Conservation (phyloP, 192 early-diverging fungal species). For the Linnemannia exigua region DNA sequence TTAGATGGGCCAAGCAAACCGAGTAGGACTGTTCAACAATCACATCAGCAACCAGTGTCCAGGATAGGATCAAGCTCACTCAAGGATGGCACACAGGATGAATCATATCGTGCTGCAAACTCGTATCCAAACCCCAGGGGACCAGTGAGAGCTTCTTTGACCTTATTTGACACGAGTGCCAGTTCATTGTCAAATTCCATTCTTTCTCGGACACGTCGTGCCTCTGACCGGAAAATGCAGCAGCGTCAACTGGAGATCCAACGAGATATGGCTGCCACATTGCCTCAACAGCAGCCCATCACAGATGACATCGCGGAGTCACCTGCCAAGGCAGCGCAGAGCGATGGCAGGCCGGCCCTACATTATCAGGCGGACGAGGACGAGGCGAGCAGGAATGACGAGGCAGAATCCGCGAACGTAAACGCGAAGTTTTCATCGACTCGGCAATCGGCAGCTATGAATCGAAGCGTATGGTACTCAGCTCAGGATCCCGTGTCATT, state of each 20-base stretch:
- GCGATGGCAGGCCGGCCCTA: not conserved
- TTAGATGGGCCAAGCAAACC: not conserved
- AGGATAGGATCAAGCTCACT: not conserved
- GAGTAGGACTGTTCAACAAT: not conserved
- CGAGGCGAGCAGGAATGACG: not conserved
- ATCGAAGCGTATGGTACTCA: not conserved
- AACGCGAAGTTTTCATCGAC: not conserved
- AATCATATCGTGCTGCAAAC: conserved; percentile 19
- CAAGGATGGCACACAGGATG: not conserved
- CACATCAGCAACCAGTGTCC: not conserved
- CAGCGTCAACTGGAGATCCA: conserved; percentile 42
- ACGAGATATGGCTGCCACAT: conserved; percentile 4
- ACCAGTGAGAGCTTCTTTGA: conserved; percentile 31
- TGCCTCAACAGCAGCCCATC: not conserved
- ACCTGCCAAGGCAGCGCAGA: not conserved
- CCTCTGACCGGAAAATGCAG: conserved; percentile 27
- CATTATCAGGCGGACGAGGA: not conserved
- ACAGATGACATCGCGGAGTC: not conserved
- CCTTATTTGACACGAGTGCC: conserved; percentile 43
- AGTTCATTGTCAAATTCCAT: conserved; percentile 23
- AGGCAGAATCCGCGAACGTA: not conserved
- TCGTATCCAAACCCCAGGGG: conserved; percentile 36
- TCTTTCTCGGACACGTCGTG: conserved; percentile 37
- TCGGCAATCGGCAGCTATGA: conserved; percentile 4
- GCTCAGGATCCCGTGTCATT: conserved; percentile 18